Percentiles rank a stretch among this genome's conserved stretches.
phyloP scores from a whole-genome alignment of 2,329 filamentous ascomycete genomes.

The Nothophoma quercina region DNA sequence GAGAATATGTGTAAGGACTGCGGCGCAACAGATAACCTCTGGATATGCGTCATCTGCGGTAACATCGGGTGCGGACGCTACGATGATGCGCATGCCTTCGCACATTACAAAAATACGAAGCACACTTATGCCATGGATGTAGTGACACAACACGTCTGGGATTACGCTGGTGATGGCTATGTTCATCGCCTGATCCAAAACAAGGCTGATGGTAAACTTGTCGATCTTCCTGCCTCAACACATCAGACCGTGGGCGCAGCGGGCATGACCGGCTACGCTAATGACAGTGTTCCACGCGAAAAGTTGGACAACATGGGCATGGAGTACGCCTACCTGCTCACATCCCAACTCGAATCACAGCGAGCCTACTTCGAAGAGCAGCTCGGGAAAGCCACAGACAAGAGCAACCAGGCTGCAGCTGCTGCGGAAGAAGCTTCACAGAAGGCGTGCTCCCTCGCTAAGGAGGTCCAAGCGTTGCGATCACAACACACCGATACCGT shows the following conservation, averaged over 20 bases:
- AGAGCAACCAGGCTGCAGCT: constrained; percentile 76
- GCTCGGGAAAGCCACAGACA: constrained; percentile 86
- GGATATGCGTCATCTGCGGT: constrained; percentile 95
- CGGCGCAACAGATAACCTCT: constrained; percentile 81
- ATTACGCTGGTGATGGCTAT: constrained; percentile 94
- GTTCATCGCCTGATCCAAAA: constrained; percentile 94
- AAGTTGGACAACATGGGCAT: constrained; percentile 81
- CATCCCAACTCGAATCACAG: constrained; percentile 91
- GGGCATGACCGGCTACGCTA: constrained; percentile 56
- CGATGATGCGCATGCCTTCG: constrained; percentile 90
- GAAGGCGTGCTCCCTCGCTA: constrained; percentile 59
- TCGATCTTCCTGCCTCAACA: constrained; percentile 75
- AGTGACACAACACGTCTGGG: constrained; percentile 94
- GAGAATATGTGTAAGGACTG: constrained; percentile 83
- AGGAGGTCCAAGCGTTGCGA: constrained; percentile 62
- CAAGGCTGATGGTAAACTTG: constrained; percentile 89
- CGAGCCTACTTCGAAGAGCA: constrained; percentile 94
- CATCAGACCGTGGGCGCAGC: constrained; percentile 31
- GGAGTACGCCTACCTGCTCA: constrained; percentile 94
- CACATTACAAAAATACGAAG: constrained; percentile 87
- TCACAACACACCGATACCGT: constrained; percentile 58
- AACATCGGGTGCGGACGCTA: constrained; percentile 94
- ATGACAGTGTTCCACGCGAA: constrained; percentile 75
- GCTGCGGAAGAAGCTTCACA: constrained; percentile 68
- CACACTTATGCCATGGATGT: constrained; percentile 95